Evolutionary conservation across 1,284 basidiomycete genomes (phyloP), one percentile per base, ranked within the genome.

Genomic region (Cutaneotrichosporon sp.): DNA sequence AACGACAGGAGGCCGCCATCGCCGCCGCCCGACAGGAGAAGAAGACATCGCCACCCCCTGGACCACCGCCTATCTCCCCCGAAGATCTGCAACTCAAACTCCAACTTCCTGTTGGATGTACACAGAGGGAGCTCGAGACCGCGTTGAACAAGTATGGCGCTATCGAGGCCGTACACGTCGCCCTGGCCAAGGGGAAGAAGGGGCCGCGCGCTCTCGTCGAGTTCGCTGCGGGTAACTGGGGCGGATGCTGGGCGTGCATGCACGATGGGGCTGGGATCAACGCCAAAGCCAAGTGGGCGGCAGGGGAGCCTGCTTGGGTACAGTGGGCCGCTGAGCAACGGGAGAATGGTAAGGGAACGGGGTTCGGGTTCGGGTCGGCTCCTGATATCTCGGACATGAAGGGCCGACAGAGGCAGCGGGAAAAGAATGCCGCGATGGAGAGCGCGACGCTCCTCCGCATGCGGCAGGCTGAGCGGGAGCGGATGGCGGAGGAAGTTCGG

Each of bases 401-500:
- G 2, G 72, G 69, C 61, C 10, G 66, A 65, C 32, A 32, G 69
- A 70, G 61, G 38, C 51, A 16, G 52, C 58, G 53, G 51, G 69
- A 66, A 34, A 51, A 60, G 31, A 69, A 72, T 0, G 72, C 49
- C 1, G 89, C 92, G 71, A 92, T 88, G 63, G 91, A 93, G 78
- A 88, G 89, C 16, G 77, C 91, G 61, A 92, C 90, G 2, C 82
- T 94, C 49, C 86, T 93, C 83, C 85, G 89, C 7, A 84, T 93
- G 79, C 84, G 91, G 36, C 90, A 92, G 74, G 65, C 67, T 58
- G 89, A 88, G 66, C 62, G 73, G 58, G 70, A 75, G 64, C 82
- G 88, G 53, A 74, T 92, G 34, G 91, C 90, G 71, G 83, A 86
- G 67, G 89, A 92, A 78, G 90, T 92, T 30, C 40, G 75, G 42